A percentile compares a stretch with the other conserved stretches of the same genome.
These are phyloP conservation scores for Monosporascus sp. DNA, from an alignment of 2,329 filamentous ascomycete species.

Conservation along the genomic window DNA sequence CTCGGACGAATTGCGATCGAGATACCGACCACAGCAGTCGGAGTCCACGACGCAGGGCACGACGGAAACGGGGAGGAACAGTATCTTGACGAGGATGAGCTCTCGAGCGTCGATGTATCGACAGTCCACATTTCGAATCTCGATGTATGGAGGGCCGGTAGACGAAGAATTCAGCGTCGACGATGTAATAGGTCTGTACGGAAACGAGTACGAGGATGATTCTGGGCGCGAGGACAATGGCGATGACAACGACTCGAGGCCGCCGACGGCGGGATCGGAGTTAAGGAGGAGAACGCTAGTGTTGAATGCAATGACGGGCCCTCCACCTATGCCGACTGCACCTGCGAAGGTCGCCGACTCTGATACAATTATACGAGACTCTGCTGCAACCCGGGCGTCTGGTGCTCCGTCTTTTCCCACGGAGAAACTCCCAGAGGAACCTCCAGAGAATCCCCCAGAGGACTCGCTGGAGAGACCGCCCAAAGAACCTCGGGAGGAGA, in stretches of 20 bases:
- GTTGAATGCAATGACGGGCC: slow-evolving; percentile 35
- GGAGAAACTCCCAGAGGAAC: slow-evolving; percentile 17
- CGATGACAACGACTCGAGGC: slow-evolving; percentile 32
- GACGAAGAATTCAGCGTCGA: slow-evolving; percentile 58
- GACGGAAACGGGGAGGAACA: slow-evolving; percentile 73
- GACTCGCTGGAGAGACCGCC: not conserved
- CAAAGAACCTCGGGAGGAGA: slow-evolving; percentile 20
- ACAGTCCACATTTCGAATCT: slow-evolving; percentile 1
- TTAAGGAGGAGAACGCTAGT: slow-evolving; percentile 31
- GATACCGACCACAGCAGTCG: slow-evolving; percentile 52
- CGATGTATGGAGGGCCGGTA: slow-evolving; percentile 27
- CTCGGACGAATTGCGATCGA: slow-evolving; percentile 49
- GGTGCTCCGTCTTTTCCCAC: slow-evolving; percentile 27
- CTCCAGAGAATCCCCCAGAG: slow-evolving; percentile 13
- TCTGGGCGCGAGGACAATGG: slow-evolving; percentile 39
- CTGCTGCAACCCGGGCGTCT: slow-evolving; percentile 31
- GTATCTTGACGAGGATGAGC: slow-evolving; percentile 73
- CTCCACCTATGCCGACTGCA: slow-evolving; percentile 23
- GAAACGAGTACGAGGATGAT: slow-evolving; percentile 54
- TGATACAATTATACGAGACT: slow-evolving; percentile 29
- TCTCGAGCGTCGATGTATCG: slow-evolving; percentile 59
- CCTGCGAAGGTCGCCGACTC: slow-evolving; percentile 10
- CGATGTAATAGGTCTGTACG: slow-evolving; percentile 67
- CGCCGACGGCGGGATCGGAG: slow-evolving; percentile 35
- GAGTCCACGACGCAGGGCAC: slow-evolving; percentile 54